A percentile compares a stretch with the other conserved stretches of the same genome.
Evolutionary conservation across 2,329 filamentous ascomycete species (phyloP).

Genomic region (Xylariaceae sp.): DNA sequence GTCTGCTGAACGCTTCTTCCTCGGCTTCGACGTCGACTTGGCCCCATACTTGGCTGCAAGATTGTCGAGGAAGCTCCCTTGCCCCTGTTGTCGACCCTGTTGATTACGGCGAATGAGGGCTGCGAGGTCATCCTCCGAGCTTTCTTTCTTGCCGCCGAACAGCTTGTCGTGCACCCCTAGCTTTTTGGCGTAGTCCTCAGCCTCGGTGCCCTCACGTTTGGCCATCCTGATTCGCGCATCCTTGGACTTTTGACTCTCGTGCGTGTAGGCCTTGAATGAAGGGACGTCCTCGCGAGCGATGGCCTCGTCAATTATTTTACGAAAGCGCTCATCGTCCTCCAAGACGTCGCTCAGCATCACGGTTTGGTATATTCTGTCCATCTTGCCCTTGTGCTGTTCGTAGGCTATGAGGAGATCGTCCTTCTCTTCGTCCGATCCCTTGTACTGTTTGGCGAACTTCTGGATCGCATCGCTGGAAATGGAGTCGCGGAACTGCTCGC

Average conservation of each 20-base stretch:
- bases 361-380: constrained; percentile 68
- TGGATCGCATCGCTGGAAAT: constrained; percentile 69
- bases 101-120: constrained; percentile 65
- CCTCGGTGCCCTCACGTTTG: constrained; percentile 61
- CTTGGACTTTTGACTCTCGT: constrained; percentile 62
- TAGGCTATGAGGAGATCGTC: constrained; percentile 72
- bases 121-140: constrained; percentile 51
- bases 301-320: constrained; percentile 70
- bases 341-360: constrained; percentile 83
- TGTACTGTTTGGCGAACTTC: constrained; percentile 70
- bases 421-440: constrained; percentile 77
- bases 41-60: constrained; percentile 70
- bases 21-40: constrained; percentile 38
- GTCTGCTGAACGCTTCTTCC: constrained; percentile 42
- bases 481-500: constrained; percentile 70
- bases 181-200: constrained; percentile 67
- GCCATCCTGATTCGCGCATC: constrained; percentile 53
- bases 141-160: constrained; percentile 38
- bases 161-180: constrained; percentile 66
- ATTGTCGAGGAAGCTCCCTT: constrained; percentile 59
- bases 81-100: constrained; percentile 43
- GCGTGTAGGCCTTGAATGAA: constrained; percentile 59
- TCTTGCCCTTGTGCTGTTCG: constrained; percentile 61
- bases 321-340: constrained; percentile 80
- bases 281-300: constrained; percentile 63